Conservation (phyloP, 768 basidiomycete species). For the Gyrodon lividus region DNA sequence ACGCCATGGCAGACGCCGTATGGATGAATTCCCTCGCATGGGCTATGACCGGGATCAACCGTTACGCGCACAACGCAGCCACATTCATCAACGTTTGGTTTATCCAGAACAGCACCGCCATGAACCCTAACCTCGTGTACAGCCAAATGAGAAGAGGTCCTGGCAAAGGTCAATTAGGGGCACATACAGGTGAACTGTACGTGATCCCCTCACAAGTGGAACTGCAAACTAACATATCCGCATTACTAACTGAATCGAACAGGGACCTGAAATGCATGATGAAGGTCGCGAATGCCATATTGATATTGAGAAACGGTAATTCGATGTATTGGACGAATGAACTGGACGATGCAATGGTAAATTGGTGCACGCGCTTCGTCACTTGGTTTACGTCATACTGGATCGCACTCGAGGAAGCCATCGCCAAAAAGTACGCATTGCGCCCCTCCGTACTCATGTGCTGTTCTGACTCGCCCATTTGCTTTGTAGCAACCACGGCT, state of each 20-base stretch:
- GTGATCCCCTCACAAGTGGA: slow-evolving; percentile 17
- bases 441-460: neutral
- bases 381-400: slow-evolving; percentile 52
- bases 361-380: slow-evolving; percentile 54
- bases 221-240: neutral
- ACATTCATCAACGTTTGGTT: slow-evolving; percentile 58
- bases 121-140: slow-evolving; percentile 67
- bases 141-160: slow-evolving; percentile 40
- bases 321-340: slow-evolving; percentile 55
- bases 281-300: slow-evolving; percentile 53
- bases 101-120: slow-evolving; percentile 50
- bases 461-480: neutral
- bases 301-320: slow-evolving; percentile 49
- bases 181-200: slow-evolving; percentile 56
- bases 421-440: slow-evolving; percentile 49
- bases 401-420: slow-evolving; percentile 46
- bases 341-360: slow-evolving; percentile 45
- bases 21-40: slow-evolving; percentile 61
- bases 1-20: slow-evolving; percentile 55
- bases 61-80: slow-evolving; percentile 44
- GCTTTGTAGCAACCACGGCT: slow-evolving; percentile 57
- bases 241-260: slow-evolving; percentile 4
- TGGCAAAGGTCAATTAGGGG: slow-evolving; percentile 31
- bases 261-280: slow-evolving; percentile 60
- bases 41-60: slow-evolving; percentile 40